Percentiles rank a stretch among this genome's conserved stretches.
Evolutionary conservation across 495 filamentous ascomycete genomes (phyloP).

Genomic region (Zalerion maritima): DNA sequence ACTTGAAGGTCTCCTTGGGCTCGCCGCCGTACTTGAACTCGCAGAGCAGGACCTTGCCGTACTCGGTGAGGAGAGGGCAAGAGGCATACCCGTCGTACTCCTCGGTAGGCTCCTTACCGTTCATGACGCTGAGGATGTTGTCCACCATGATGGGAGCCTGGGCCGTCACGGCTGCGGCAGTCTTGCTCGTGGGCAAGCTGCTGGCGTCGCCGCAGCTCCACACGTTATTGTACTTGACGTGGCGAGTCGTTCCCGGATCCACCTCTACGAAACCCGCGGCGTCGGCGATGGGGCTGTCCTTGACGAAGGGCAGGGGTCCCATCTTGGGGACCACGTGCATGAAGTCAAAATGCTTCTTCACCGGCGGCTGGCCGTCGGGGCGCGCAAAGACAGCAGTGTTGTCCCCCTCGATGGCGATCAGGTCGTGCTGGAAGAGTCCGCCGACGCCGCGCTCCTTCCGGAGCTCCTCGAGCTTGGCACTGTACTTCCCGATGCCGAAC

Average conservation of each 20-base stretch:
- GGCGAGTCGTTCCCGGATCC: constrained; percentile 41
- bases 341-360: constrained; percentile 42
- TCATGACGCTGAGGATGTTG: constrained; percentile 37
- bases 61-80: constrained; percentile 50
- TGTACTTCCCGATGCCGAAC: constrained; percentile 61
- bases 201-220: constrained; percentile 59
- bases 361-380: constrained; percentile 27
- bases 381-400: constrained; percentile 38
- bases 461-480: constrained; percentile 41
- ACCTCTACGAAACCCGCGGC: constrained; percentile 51
- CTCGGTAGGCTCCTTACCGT: constrained; percentile 37
- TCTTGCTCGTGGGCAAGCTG: constrained; percentile 53
- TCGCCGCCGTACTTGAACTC: constrained; percentile 62
- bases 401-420: constrained; percentile 41
- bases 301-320: constrained; percentile 44
- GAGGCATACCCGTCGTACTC: constrained; percentile 55
- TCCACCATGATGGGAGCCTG: constrained; percentile 45
- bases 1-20: constrained; percentile 53
- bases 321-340: constrained; percentile 50
- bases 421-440: constrained; percentile 51
- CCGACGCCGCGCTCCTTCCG: constrained; percentile 49
- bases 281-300: constrained; percentile 42
- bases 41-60: constrained; percentile 51
- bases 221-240: constrained; percentile 48
- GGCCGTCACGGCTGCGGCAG: constrained; percentile 49